Evolutionary conservation across 2,329 filamentous ascomycete species (phyloP), one percentile per base, ranked within the genome.

Genomic region (Aspergillus spinulosporus): DNA sequence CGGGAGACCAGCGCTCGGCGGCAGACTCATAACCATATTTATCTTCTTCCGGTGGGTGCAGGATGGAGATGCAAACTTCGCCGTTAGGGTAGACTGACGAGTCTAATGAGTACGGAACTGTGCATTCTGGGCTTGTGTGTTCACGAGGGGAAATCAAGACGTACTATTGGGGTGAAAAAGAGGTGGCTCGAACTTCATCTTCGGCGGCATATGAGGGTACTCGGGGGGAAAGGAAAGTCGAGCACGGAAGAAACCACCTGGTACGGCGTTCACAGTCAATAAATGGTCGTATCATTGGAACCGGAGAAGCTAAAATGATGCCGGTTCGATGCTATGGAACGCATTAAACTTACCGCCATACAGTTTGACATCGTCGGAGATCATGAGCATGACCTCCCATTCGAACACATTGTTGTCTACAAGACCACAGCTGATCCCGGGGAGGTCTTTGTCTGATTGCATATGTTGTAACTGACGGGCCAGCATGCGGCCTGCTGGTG

Each of bases 321-420:
- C 14, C 26, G n/a, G 28, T 31, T 4, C 28, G 14, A 28, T 5
- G 39, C 12, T 40, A 5, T 12, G 34, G 40, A 36, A 36, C n/a
- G 21, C 11, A 26, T 5, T 32, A 29, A 37, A 76, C 84, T 57
- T 77, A 93, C 92, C 92, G 67, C 92, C 92, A 67, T 97, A 97
- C 74, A 90, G 89, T 76, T 92, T 93, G 76, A 89, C 92, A 70
- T 96, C 92, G 66, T 97, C 92, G 60, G 86, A 91, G 63, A 97
- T 93, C 93, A 99, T 97, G 59, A 99, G 85, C 89, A 97, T 96
- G 15, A 97, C 92, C 75, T 97, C 92, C 94, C 94, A 99, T 78
- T 96, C 89, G 64, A 97, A 97, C 7, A 97, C 86, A 72, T 96
- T 88, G 73, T 89, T 89, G 67, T 88, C 86, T 51, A 92, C 86